Conservation (phyloP, 148 eudicot genomes). For the Fagopyrum tataricum region DNA sequence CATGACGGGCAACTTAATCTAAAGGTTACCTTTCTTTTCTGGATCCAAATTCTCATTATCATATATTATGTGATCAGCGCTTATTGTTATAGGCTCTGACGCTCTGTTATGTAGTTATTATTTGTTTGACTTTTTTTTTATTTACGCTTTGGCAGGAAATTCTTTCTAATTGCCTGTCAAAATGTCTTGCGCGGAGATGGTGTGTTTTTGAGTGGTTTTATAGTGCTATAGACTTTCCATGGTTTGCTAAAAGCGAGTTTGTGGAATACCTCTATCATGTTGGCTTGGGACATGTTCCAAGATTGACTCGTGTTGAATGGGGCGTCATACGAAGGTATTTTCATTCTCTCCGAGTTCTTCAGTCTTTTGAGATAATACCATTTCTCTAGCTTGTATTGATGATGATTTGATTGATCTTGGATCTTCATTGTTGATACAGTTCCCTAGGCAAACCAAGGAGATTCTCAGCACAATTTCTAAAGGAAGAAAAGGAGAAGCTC, state of each 20-base stretch:
- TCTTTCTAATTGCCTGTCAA: conserved; percentile 59
- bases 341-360: not conserved
- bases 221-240: conserved; percentile 96
- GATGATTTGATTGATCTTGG: conserved; percentile 6
- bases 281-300: conserved; percentile 95
- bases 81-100: not conserved
- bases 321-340: conserved; percentile 94
- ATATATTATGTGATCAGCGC: not conserved
- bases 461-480: conserved; percentile 84
- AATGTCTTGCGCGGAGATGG: conserved; percentile 59
- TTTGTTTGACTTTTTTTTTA: not conserved
- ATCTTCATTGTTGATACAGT: conserved; percentile 37
- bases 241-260: conserved; percentile 98
- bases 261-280: conserved; percentile 93
- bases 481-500: conserved; percentile 93
- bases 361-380: not conserved
- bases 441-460: conserved; percentile 96
- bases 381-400: not conserved
- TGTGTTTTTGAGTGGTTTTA: conserved; percentile 96
- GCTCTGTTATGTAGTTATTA: not conserved
- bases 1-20: conserved; percentile 28
- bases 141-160: conserved; percentile 37
- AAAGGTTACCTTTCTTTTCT: conserved; percentile 35
- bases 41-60: conserved; percentile 1
- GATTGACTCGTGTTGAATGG: conserved; percentile 99